phyloP scores from a whole-genome alignment of 495 filamentous ascomycete genomes.

The Symbiotaphrina buchneri region DNA sequence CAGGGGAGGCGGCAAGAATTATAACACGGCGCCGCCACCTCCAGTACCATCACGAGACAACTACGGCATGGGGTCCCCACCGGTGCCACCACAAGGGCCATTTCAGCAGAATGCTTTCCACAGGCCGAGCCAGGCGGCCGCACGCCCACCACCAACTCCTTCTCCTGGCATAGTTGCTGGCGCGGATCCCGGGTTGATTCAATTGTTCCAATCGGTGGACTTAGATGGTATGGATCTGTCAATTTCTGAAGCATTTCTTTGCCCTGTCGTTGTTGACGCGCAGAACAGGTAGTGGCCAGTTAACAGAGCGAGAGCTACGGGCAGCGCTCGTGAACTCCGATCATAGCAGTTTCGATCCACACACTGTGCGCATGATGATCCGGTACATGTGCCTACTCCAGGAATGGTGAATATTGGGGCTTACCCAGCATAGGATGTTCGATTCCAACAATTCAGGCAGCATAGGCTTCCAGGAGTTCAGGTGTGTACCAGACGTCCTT shows the following conservation, averaged over 20 bases:
- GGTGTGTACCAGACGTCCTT: conserved; percentile 15
- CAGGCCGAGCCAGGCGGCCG: conserved; percentile 26
- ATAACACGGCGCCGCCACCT: conserved; percentile 8
- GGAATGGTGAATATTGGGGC: conserved; percentile 3
- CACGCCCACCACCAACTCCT: conserved; percentile 37
- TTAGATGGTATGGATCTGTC: conserved; percentile 33
- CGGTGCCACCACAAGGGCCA: conserved; percentile 10
- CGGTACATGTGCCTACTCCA: conserved; percentile 11
- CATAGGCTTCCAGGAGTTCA: conserved; percentile 91
- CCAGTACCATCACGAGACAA: too few species aligned
- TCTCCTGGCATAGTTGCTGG: conserved; percentile 38
- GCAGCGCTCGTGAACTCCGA: conserved; percentile 92
- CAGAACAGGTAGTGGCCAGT: conserved; percentile 40
- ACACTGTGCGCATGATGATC: conserved; percentile 97
- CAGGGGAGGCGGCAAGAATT: neutral
- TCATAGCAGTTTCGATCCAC: conserved; percentile 82
- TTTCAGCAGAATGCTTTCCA: too few species aligned
- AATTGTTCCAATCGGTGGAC: conserved; percentile 81
- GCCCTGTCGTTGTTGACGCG: neutral
- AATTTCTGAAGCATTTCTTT: too few species aligned
- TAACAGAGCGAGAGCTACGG: conserved; percentile 73
- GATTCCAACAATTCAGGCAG: conserved; percentile 71
- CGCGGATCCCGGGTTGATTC: conserved; percentile 52
- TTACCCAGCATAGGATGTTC: conserved; percentile 46
- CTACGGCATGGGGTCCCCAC: conserved; percentile 1